A percentile compares a stretch with the other conserved stretches of the same genome.
Evolutionary conservation across 176 grass and related monocot species (phyloP).

Genomic region (Lolium perenne): DNA sequence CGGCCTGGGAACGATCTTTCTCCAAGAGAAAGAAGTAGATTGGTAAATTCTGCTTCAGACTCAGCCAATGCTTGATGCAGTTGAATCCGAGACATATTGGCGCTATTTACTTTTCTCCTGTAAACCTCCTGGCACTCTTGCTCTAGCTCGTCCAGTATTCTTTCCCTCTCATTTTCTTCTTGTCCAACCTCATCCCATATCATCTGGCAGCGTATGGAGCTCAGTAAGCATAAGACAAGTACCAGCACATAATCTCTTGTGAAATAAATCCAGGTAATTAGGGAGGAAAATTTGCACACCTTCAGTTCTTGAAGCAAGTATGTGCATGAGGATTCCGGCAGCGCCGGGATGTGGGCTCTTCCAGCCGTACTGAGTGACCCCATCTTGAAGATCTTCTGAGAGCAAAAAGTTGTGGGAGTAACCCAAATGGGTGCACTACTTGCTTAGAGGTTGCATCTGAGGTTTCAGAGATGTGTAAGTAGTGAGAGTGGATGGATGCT

Average conservation of each 20-base stretch:
- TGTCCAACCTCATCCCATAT: conserved; percentile 98
- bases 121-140: conserved; percentile 89
- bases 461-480: conserved; percentile 44
- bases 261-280: conserved; percentile 9
- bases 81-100: conserved; percentile 75
- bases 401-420: conserved; percentile 19
- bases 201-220: conserved; percentile 56
- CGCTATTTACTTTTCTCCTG: conserved; percentile 89
- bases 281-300: conserved; percentile 49
- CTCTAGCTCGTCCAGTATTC: conserved; percentile 76
- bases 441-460: conserved; percentile 45
- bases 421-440: conserved; percentile 37
- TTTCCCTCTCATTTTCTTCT: conserved; percentile 72
- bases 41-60: conserved; percentile 91
- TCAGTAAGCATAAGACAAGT: conserved; percentile 12
- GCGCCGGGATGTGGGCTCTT: conserved; percentile 40
- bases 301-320: conserved; percentile 96
- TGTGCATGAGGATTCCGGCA: conserved; percentile 80
- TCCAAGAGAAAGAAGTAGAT: conserved; percentile 94
- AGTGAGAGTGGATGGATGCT: conserved; percentile 55
- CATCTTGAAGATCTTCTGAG: conserved; percentile 51
- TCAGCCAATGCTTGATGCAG: conserved; percentile 96
- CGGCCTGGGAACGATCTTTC: conserved; percentile 88
- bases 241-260: not conserved
- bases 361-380: conserved; percentile 66